Evolutionary conservation across 164 flowering plant species (phyloP).

Genomic region (Vitis riparia): DNA sequence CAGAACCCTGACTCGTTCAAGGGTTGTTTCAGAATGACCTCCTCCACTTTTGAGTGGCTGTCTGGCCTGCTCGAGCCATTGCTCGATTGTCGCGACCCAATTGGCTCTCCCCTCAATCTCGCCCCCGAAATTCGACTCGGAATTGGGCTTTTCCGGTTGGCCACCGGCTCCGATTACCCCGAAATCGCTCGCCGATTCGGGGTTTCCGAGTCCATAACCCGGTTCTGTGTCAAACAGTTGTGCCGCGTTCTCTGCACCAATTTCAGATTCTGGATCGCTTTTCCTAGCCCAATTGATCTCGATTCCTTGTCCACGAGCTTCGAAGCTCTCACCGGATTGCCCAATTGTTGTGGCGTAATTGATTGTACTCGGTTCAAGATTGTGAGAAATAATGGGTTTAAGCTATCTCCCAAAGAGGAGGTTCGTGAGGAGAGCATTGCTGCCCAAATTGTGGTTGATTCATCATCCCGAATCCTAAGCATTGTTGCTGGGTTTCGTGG

Average conservation of each 20-base stretch:
- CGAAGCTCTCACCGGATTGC: conserved; percentile 48
- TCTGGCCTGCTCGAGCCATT: conserved; percentile 76
- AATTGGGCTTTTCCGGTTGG: conserved; percentile 66
- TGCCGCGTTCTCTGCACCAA: conserved; percentile 89
- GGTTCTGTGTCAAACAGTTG: conserved; percentile 76
- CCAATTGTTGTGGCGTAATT: conserved; percentile 81
- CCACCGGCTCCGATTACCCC: conserved; percentile 59
- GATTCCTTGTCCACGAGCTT: conserved; percentile 44
- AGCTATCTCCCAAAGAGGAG: background rate
- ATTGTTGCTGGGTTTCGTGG: conserved; percentile 70
- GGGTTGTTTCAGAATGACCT: conserved; percentile 51
- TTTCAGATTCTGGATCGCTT: conserved; percentile 82
- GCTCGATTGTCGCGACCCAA: conserved; percentile 91
- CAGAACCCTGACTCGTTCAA: conserved; percentile 53
- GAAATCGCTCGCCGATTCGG: conserved; percentile 50
- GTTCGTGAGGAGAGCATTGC: conserved; percentile 42
- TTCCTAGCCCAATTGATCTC: conserved; percentile 54
- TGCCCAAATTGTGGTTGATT: conserved; percentile 74
- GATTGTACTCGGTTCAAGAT: conserved; percentile 51
- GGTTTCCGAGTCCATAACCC: conserved; percentile 53
- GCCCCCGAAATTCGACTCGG: conserved; percentile 66
- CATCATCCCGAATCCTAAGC: conserved; percentile 61
- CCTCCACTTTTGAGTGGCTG: conserved; percentile 81
- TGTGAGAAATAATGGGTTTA: background rate
- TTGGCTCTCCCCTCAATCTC: conserved; percentile 51